Evolutionary conservation across 164 flowering plant genomes (phyloP), one percentile per base, ranked within the genome.

Genomic region (Dillenia turbinata): DNA sequence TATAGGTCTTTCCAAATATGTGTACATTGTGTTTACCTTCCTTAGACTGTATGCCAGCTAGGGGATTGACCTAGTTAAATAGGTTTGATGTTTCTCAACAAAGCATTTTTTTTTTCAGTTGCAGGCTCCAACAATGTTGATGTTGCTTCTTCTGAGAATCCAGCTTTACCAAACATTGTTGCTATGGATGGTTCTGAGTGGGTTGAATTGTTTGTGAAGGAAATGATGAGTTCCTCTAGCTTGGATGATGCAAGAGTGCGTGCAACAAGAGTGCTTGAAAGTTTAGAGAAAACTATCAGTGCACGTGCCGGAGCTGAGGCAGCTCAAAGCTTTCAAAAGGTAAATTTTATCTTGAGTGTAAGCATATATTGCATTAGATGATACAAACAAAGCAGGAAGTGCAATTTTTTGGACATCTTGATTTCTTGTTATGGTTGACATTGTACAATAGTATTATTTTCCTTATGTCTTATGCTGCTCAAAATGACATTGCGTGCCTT

Each of bases 181-280:
- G 90, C 87, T 9, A 49, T 24, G 9, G 78, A 85, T 74, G 98
- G 97, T 62, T 74, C 77, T 9, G 89, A 83, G 66, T 93, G 97
- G 97, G 91, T 90, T 53, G 97, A 90, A 44, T 61, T 86, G 56
- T 75, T 93, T 70, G 96, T 93, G 60, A 84, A 78, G 64, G 98
- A 93, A 66, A 81, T 94, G 88, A 71, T 60, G 80, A 74, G 64
- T 72, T 83, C 96, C 26, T 69, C 87, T 12, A 80, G 75, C 57
- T 26, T 86, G 59, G 91, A 87, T 75, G 95, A 89, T 80, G 97
- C 97, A 26, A 80, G 72, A 69, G 70, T 71, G 24, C 95, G 96
- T 60, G 96, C 94, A 10, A 63, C 86, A 15, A 77, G 79, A 59
- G 76, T 77, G 33, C 74, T 94, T 16, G 88, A 86, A 70, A 60